Percentiles rank a stretch among this genome's conserved stretches.
Evolutionary conservation across 2,329 filamentous ascomycete species (phyloP).

Genomic region (Aspergillus ustus): DNA sequence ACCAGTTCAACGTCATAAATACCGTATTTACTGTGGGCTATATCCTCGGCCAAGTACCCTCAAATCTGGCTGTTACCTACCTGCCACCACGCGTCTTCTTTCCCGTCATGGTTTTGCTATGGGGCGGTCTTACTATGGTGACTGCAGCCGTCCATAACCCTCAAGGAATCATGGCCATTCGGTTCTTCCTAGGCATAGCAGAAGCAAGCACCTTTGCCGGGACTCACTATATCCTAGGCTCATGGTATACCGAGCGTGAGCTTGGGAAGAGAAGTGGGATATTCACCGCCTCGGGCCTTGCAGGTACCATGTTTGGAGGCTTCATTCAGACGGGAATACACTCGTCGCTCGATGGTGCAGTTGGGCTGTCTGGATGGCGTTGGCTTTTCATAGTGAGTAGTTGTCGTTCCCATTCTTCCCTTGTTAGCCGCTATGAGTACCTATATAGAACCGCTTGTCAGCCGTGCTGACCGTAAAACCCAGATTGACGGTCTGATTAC

Average conservation of each 20-base stretch:
- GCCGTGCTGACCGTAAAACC: no score
- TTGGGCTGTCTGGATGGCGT: slow-evolving; percentile 12
- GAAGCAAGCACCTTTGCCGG: slow-evolving; percentile 41
- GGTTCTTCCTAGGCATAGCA: slow-evolving; percentile 44
- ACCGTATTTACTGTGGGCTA: slow-evolving; percentile 34
- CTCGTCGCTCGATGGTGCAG: slow-evolving; percentile 11
- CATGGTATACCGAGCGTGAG: slow-evolving; percentile 47
- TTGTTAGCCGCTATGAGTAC: no score
- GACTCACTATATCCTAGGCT: slow-evolving; percentile 45
- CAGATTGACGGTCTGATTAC: slow-evolving; percentile 47
- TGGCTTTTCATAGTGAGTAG: slow-evolving; percentile 16
- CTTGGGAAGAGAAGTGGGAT: slow-evolving; percentile 13
- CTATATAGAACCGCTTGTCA: no score
- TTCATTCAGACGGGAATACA: slow-evolving; percentile 18
- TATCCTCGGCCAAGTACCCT: slow-evolving; percentile 31
- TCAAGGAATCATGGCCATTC: slow-evolving; percentile 39
- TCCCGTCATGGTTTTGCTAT: slow-evolving; percentile 36
- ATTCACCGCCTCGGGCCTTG: slow-evolving; percentile 10
- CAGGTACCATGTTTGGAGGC: slow-evolving; percentile 13
- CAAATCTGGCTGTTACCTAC: slow-evolving; percentile 31
- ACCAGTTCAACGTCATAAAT: slow-evolving; percentile 33
- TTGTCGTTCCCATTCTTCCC: no score
- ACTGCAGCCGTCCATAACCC: slow-evolving; percentile 36
- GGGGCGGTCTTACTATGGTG: slow-evolving; percentile 39
- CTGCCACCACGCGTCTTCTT: slow-evolving; percentile 34